Conservation (phyloP, 2,329 filamentous ascomycete genomes). For the Alternaria consortialis region DNA sequence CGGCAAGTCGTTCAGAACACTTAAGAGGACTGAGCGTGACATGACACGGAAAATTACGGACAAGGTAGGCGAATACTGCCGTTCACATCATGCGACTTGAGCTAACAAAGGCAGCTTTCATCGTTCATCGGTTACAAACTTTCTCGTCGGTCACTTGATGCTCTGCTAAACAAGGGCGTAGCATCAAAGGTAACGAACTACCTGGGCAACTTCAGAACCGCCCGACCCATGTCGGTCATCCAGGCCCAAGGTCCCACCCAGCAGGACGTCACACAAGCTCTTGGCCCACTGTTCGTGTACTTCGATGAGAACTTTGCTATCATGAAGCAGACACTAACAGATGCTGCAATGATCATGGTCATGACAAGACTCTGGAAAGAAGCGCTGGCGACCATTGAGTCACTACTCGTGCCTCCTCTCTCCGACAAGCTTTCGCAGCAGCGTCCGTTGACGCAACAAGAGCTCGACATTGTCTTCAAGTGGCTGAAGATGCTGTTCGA, state of each 20-base stretch:
- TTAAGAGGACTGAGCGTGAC: conserved; percentile 95
- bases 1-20: conserved; percentile 91
- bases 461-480: conserved; percentile 92
- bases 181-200: conserved; percentile 71
- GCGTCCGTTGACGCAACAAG: conserved; percentile 81
- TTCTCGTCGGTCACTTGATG: conserved; percentile 80
- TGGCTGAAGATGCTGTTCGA: conserved; percentile 91
- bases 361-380: conserved; percentile 99
- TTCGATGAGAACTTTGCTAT: conserved; percentile 99
- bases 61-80: conserved; percentile 69
- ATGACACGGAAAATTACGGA: conserved; percentile 99
- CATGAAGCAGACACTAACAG: conserved; percentile 95
- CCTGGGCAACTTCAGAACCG: conserved; percentile 64
- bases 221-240: conserved; percentile 58
- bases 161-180: conserved; percentile 76
- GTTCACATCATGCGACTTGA: not conserved
- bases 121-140: conserved; percentile 91
- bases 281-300: conserved; percentile 88
- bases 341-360: conserved; percentile 96
- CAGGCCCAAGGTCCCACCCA: conserved; percentile 70
- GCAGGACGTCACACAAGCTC: conserved; percentile 78
- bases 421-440: conserved; percentile 94
- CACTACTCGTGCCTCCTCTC: conserved; percentile 87
- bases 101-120: conserved; percentile 70
- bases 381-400: conserved; percentile 89